phyloP scores from a whole-genome alignment of 495 filamentous ascomycete genomes.

The Podospora comata region DNA sequence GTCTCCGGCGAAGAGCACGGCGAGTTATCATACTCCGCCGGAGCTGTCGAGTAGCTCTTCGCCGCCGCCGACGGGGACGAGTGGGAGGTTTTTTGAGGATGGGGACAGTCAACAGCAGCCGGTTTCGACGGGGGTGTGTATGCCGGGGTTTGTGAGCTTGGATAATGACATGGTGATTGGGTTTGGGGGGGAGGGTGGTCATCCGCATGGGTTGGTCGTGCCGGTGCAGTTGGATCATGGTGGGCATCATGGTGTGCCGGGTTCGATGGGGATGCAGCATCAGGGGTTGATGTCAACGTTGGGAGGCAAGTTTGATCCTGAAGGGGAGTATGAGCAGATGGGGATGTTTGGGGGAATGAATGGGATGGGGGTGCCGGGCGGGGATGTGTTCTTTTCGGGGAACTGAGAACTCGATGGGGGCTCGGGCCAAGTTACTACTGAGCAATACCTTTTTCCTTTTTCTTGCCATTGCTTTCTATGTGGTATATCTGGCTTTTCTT shows the following conservation, averaged over 20 bases:
- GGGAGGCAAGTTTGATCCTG: conserved; percentile 43
- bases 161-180: neutral
- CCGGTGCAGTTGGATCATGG: neutral
- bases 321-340: conserved; percentile 34
- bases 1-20: conserved; percentile 47
- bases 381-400: conserved; percentile 43
- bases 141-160: neutral
- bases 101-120: neutral
- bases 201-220: neutral
- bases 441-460: neutral
- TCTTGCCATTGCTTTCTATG: neutral
- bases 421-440: neutral
- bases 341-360: conserved; percentile 39
- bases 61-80: conserved; percentile 33
- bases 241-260: conserved; percentile 30
- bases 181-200: neutral
- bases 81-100: conserved; percentile 38
- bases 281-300: conserved; percentile 29
- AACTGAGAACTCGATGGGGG: conserved; percentile 22
- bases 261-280: conserved; percentile 35
- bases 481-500: conserved; percentile 6
- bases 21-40: conserved; percentile 33
- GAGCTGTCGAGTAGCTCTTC: conserved; percentile 46
- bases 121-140: neutral
- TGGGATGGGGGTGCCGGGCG: conserved; percentile 23